Conservation (phyloP, 345 rosid genomes). For the Clarkia xantiana region DNA sequence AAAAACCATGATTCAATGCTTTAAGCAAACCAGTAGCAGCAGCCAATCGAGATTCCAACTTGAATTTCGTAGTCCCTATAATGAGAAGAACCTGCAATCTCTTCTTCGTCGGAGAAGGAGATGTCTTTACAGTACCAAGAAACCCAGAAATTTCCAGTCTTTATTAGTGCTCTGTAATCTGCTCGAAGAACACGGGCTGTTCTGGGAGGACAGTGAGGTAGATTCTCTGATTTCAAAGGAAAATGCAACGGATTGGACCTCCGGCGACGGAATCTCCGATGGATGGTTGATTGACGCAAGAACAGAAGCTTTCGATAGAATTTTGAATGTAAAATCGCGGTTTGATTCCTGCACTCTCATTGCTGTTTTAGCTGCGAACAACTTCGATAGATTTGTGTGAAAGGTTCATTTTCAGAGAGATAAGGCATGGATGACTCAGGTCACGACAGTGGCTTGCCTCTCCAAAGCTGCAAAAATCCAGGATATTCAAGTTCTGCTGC, state of each 20-base stretch:
- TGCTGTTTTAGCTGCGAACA: slow-evolving; percentile 5
- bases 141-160: no score
- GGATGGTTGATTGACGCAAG: slow-evolving; percentile 3
- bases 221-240: slow-evolving; percentile 5
- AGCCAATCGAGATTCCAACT: no score
- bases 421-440: slow-evolving; percentile 10
- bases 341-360: slow-evolving; percentile 4
- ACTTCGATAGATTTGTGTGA: slow-evolving; percentile 2
- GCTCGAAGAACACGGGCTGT: background rate
- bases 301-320: slow-evolving; percentile 3
- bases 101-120: background rate
- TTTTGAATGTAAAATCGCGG: background rate
- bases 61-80: no score
- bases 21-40: no score
- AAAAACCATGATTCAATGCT: no score
- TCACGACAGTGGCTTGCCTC: slow-evolving; percentile 9
- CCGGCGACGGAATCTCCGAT: background rate
- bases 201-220: background rate
- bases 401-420: background rate
- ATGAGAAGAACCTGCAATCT: background rate
- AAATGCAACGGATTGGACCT: background rate
- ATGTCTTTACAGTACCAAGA: background rate
- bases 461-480: slow-evolving; percentile 10
- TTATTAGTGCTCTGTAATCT: background rate
- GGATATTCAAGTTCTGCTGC: slow-evolving; percentile 5